Conservation (phyloP, 2,329 filamentous ascomycete genomes). For the Apiospora malaysiana region DNA sequence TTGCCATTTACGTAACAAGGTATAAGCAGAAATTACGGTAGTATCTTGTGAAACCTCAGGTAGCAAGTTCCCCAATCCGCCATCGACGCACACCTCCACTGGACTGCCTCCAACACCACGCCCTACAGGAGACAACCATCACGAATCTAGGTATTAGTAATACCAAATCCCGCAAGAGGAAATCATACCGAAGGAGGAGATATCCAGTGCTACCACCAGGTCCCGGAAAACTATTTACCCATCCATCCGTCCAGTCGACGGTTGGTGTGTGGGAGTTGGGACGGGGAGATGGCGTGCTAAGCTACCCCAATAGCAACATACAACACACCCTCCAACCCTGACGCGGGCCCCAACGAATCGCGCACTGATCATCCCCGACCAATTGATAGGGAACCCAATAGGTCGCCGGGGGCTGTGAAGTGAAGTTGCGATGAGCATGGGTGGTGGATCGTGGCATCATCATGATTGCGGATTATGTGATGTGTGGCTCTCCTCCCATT, state of each 20-base stretch:
- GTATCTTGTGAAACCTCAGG: too few relatives aligned
- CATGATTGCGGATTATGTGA: background rate
- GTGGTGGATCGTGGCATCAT: background rate
- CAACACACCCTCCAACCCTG: background rate
- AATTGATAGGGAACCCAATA: background rate
- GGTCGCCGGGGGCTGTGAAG: background rate
- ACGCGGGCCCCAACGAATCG: background rate
- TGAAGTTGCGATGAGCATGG: background rate
- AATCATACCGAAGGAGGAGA: background rate
- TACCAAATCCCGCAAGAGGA: background rate
- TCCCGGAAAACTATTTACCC: background rate
- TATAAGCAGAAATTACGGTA: too few relatives aligned
- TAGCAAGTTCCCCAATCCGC: too few relatives aligned
- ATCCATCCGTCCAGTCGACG: background rate
- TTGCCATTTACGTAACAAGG: too few relatives aligned
- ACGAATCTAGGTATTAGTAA: background rate
- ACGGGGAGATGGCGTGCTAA: constrained; percentile 14
- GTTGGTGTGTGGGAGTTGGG: background rate
- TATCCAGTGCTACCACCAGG: background rate
- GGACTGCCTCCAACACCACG: too few relatives aligned
- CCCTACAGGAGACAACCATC: background rate
- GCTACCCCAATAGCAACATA: constrained; percentile 22
- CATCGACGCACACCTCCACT: too few relatives aligned
- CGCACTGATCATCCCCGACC: background rate
- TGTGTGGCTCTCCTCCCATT: background rate